Base-by-base conservation (phyloP, 108 stramenopile genomes). In the Conticribra weissflogii region DNA sequence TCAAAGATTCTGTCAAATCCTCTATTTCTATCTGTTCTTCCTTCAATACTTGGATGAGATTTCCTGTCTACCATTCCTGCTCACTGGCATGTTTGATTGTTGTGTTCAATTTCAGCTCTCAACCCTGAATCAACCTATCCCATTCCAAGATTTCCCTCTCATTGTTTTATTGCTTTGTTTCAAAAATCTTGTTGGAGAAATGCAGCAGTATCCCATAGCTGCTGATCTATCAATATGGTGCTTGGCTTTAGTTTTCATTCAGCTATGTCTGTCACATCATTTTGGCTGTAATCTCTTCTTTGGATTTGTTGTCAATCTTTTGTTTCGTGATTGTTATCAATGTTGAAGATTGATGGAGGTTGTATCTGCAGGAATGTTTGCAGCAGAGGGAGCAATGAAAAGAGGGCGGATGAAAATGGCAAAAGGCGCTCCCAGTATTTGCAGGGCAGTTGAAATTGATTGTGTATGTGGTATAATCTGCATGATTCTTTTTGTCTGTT, bases 51-150 rank as follows among this genome's bases (percentile, higher is more conserved):
- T 48, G 34, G 23, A 31, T 68, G 12, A 78, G 54, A 24, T 78
- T 5, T n/a, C 41, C 63, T 24, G 71, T 36, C 33, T 59, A 55
- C n/a, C 57, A 69, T 65, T 78, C 68, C 63, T 70, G 46, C 22
- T 19, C 27, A 17, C 5, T 5, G 2, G 70, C 54, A 62, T 59
- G 63, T 3, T 47, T 52, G 3, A 59, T 46, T 22, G 69, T 62
- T 19, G 47, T 58, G 32, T 34, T 66, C 34, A 68, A 59, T 29
- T 36, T 51, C 56, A 51, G 19, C 2, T 64, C 63, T 3, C 71
- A 63, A 30, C 47, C 58, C 16, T 23, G 33, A 14, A 78, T 78
- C 17, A 49, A 41, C 18, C 46, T 16, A 18, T 58, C 64, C 50
- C 71, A 71, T 19, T 59, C 64, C 1, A 63, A 1, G 34, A 34